These are phyloP conservation scores for Alnus rubra DNA, from an alignment of 306 rosid genomes.

Conservation along the genomic window DNA sequence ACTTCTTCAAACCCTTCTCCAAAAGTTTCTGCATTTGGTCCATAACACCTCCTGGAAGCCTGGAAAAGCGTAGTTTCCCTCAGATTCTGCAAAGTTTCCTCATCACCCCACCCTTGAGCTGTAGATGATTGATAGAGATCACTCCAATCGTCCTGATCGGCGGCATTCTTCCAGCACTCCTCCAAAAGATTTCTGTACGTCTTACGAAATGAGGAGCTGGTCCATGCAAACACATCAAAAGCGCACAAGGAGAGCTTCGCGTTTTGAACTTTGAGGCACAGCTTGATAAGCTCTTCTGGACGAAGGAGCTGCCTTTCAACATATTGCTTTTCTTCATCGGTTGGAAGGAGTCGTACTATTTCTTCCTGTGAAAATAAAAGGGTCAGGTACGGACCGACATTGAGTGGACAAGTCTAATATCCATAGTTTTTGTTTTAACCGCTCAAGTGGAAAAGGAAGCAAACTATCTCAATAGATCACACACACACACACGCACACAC, in stretches of 20 bases:
- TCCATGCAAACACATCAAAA: slow-evolving; percentile 84
- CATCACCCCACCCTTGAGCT: slow-evolving; percentile 85
- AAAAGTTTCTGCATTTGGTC: slow-evolving; percentile 63
- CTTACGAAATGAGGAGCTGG: slow-evolving; percentile 74
- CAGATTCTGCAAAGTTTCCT: slow-evolving; percentile 63
- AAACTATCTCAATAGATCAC: neutral
- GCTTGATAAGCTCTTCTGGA: slow-evolving; percentile 76
- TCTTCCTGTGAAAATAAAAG: slow-evolving; percentile 56
- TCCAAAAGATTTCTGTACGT: slow-evolving; percentile 67
- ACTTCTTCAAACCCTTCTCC: slow-evolving; percentile 79
- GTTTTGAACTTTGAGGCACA: slow-evolving; percentile 65
- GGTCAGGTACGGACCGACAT: slow-evolving; percentile 25
- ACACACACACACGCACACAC: too few species aligned
- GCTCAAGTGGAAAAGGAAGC: neutral
- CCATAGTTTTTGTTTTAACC: neutral
- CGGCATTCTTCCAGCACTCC: slow-evolving; percentile 90
- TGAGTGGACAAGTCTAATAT: slow-evolving; percentile 10
- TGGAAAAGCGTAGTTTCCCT: slow-evolving; percentile 58
- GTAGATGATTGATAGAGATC: slow-evolving; percentile 52
- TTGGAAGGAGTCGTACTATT: slow-evolving; percentile 46
- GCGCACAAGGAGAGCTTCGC: slow-evolving; percentile 60
- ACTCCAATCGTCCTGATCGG: slow-evolving; percentile 76
- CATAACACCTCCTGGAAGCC: slow-evolving; percentile 84
- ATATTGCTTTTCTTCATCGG: slow-evolving; percentile 52
- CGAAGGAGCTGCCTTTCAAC: slow-evolving; percentile 58